A percentile compares a stretch with the other conserved stretches of the same genome.
Conservation (phyloP, 208 protist genomes). For the Acanthamoeba royreba region DNA sequence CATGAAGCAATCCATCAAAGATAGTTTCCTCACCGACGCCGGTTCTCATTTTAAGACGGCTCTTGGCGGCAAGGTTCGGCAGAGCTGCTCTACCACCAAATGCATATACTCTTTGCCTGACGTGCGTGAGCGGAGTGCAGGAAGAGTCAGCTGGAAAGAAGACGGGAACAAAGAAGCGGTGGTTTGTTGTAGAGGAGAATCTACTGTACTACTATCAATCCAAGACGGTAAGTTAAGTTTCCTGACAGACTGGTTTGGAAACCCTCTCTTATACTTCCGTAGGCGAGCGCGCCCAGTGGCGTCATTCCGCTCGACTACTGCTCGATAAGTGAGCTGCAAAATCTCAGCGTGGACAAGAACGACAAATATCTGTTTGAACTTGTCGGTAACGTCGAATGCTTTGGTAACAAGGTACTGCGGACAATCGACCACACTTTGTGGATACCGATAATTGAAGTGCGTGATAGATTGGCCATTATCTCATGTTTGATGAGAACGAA, state of each 20-base stretch:
- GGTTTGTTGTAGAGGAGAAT: conserved; percentile 8
- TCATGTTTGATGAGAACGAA: conserved; percentile 3
- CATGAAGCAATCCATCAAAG: conserved; percentile 31
- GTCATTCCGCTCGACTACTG: not conserved
- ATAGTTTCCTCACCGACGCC: not conserved
- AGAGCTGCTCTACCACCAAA: no score
- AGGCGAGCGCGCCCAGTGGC: not conserved
- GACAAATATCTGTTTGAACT: not conserved
- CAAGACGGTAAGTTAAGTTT: not conserved
- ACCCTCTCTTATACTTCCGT: not conserved
- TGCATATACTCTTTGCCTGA: no score
- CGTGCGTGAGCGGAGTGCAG: no score
- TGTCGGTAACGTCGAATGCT: not conserved
- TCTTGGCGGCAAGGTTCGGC: not conserved
- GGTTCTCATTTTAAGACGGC: not conserved
- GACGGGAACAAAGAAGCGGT: not conserved
- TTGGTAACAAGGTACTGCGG: not conserved
- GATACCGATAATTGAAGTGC: not conserved
- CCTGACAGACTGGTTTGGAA: not conserved
- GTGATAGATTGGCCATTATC: not conserved
- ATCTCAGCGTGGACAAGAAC: not conserved
- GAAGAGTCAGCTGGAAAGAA: not conserved
- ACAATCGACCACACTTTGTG: not conserved
- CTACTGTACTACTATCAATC: not conserved
- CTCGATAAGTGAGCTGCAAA: not conserved